Conservation (phyloP, 2,329 filamentous ascomycete species). For the Tolypocladium paradoxum region DNA sequence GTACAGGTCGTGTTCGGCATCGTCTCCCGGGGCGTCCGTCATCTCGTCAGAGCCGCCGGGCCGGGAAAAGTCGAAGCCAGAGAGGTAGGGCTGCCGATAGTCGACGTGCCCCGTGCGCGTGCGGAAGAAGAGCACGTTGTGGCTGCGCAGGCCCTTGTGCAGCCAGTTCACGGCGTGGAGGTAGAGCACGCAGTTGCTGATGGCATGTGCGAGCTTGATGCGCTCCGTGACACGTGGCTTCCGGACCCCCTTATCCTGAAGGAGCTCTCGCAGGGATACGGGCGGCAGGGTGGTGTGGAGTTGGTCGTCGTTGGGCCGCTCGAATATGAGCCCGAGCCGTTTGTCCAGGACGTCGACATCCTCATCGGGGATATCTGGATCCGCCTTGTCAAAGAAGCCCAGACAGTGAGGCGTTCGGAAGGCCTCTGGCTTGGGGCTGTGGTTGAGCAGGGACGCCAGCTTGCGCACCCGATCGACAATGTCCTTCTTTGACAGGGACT, state of each 20-base stretch:
- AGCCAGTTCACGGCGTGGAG: conserved; percentile 46
- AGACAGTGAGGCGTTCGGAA: conserved; percentile 40
- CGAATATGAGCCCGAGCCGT: conserved; percentile 43
- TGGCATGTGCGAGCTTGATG: conserved; percentile 36
- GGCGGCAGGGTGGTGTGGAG: conserved; percentile 27
- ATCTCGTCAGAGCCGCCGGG: conserved; percentile 38
- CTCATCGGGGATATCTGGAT: conserved; percentile 20
- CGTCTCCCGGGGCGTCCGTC: conserved; percentile 35
- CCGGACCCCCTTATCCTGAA: conserved; percentile 21
- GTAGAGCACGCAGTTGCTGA: conserved; percentile 42
- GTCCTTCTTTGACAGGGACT: conserved; percentile 27
- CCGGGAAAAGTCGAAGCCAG: conserved; percentile 44
- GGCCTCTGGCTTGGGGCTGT: conserved; percentile 34
- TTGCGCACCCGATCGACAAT: conserved; percentile 34
- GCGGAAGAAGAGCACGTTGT: conserved; percentile 43
- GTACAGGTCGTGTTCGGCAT: conserved; percentile 36
- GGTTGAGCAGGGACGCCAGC: conserved; percentile 35
- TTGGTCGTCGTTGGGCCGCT: conserved; percentile 29
- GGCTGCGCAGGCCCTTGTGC: conserved; percentile 44
- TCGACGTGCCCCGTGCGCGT: conserved; percentile 19
- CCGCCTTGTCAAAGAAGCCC: conserved; percentile 37
- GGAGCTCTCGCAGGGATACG: conserved; percentile 35
- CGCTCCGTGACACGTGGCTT: conserved; percentile 41
- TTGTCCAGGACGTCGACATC: conserved; percentile 29
- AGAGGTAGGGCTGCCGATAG: conserved; percentile 31